Percentiles rank a stretch among this genome's conserved stretches.
Evolutionary conservation across 495 filamentous ascomycete genomes (phyloP).

Genomic region (Daldinia caldariorum): DNA sequence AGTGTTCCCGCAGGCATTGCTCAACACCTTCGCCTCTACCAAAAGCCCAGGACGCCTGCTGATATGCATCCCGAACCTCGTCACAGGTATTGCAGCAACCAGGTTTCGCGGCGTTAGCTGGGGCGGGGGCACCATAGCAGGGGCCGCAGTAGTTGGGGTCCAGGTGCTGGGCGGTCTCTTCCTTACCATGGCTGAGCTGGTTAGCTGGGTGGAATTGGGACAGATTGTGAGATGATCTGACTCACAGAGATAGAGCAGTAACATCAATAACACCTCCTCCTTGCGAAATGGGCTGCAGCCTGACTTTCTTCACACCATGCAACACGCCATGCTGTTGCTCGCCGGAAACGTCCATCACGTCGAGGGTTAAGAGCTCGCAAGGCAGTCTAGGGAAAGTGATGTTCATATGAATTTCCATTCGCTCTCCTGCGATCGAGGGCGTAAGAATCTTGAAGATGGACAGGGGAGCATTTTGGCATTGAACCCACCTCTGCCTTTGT

Average conservation of each 20-base stretch:
- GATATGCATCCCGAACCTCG: conserved; percentile 95
- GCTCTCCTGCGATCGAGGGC: conserved; percentile 70
- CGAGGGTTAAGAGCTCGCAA: conserved; percentile 93
- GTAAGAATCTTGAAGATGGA: conserved; percentile 33
- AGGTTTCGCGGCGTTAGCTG: conserved; percentile 71
- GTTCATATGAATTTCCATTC: conserved; percentile 99
- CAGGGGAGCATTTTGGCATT: conserved; percentile 18
- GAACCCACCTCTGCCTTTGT: conserved; percentile 88
- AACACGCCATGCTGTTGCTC: conserved; percentile 93
- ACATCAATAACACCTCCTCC: conserved; percentile 82
- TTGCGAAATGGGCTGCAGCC: conserved; percentile 74
- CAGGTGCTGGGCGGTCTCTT: conserved; percentile 80
- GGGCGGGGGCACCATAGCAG: conserved; percentile 86
- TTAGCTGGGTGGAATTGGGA: conserved; percentile 19
- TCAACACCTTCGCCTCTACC: conserved; percentile 91
- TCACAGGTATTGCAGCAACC: conserved; percentile 98
- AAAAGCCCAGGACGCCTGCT: conserved; percentile 88
- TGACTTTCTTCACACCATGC: conserved; percentile 90
- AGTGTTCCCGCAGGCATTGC: conserved; percentile 95
- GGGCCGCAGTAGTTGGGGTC: conserved; percentile 92
- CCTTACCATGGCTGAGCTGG: conserved; percentile 60
- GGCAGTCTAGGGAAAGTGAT: conserved; percentile 94
- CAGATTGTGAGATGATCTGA: conserved; percentile 3
- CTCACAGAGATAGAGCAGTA: conserved; percentile 78
- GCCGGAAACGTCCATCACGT: conserved; percentile 98